Evolutionary conservation across 805 yeast species (phyloP).

Genomic region (Ogataea trehalophila): DNA sequence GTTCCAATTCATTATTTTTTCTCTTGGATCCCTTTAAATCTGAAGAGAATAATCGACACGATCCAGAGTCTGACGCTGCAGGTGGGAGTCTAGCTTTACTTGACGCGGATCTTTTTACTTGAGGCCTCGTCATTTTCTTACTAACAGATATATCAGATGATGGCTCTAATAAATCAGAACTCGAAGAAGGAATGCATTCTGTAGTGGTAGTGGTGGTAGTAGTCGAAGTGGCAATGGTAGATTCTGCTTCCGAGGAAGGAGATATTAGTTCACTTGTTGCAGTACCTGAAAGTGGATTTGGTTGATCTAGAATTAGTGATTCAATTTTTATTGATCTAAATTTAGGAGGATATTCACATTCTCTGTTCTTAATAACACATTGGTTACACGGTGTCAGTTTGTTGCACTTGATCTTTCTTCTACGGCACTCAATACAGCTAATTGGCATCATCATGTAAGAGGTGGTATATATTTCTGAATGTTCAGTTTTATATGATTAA

Average conservation of each 20-base stretch:
- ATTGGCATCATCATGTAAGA: constrained; percentile 26
- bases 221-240: not conserved
- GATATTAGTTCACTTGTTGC: not conserved
- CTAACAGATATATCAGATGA: too few species aligned
- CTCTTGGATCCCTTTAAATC: not conserved
- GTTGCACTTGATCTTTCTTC: constrained; percentile 33
- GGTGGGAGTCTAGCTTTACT: not conserved
- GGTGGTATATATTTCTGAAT: not conserved
- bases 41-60: not conserved
- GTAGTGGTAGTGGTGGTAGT: not conserved
- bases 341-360: constrained; percentile 43
- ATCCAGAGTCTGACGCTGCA: not conserved
- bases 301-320: constrained; percentile 15
- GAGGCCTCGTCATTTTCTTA: not conserved
- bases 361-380: constrained; percentile 33
- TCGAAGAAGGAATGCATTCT: too few species aligned
- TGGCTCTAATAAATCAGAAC: too few species aligned
- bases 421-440: constrained; percentile 31
- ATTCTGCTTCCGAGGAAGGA: not conserved
- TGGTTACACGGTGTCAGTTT: constrained; percentile 41
- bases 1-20: not conserved
- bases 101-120: not conserved
- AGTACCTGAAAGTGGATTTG: not conserved
- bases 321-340: constrained; percentile 39
- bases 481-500: too few species aligned